Percentiles rank a stretch among this genome's conserved stretches.
Conservation (phyloP, 768 basidiomycete species). For the Chiua virens region DNA sequence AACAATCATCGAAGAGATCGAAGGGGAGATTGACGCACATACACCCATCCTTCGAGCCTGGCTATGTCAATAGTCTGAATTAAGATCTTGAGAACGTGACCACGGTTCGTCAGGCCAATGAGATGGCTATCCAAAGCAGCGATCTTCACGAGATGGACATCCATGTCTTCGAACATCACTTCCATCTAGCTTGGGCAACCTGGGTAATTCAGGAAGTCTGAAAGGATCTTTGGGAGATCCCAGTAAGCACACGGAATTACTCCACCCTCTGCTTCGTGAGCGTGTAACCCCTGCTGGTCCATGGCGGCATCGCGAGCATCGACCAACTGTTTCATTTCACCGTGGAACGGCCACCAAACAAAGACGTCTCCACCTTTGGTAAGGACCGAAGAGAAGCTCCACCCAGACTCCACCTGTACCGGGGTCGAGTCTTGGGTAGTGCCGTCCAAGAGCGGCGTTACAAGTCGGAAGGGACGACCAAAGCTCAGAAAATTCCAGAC, state of each 20-base stretch:
- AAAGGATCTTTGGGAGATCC: slow-evolving; percentile 55
- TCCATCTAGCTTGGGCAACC: slow-evolving; percentile 50
- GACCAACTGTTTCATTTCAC: slow-evolving; percentile 39
- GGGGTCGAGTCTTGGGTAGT: slow-evolving; percentile 49
- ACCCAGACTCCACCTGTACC: slow-evolving; percentile 74
- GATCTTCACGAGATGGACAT: slow-evolving; percentile 67
- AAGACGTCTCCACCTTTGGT: slow-evolving; percentile 70
- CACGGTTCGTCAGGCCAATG: slow-evolving; percentile 77
- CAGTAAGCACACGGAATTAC: slow-evolving; percentile 63
- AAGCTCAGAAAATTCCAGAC: slow-evolving; percentile 80
- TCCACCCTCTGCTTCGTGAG: slow-evolving; percentile 33
- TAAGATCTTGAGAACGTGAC: slow-evolving; percentile 70
- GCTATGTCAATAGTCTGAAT: slow-evolving; percentile 42
- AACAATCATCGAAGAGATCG: not conserved
- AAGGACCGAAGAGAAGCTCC: slow-evolving; percentile 75
- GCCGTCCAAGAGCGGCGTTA: slow-evolving; percentile 37
- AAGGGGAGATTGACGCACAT: slow-evolving; percentile 48
- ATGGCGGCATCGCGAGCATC: slow-evolving; percentile 42
- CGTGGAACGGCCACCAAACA: slow-evolving; percentile 70
- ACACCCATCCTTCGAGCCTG: slow-evolving; percentile 59
- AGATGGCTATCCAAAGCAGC: slow-evolving; percentile 74
- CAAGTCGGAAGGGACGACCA: slow-evolving; percentile 73
- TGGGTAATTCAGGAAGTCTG: slow-evolving; percentile 58
- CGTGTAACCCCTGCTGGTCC: slow-evolving; percentile 40
- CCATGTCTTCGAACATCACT: slow-evolving; percentile 24